phyloP scores from a whole-genome alignment of 2,329 filamentous ascomycete species.

The Teratosphaeriaceae sp. region DNA sequence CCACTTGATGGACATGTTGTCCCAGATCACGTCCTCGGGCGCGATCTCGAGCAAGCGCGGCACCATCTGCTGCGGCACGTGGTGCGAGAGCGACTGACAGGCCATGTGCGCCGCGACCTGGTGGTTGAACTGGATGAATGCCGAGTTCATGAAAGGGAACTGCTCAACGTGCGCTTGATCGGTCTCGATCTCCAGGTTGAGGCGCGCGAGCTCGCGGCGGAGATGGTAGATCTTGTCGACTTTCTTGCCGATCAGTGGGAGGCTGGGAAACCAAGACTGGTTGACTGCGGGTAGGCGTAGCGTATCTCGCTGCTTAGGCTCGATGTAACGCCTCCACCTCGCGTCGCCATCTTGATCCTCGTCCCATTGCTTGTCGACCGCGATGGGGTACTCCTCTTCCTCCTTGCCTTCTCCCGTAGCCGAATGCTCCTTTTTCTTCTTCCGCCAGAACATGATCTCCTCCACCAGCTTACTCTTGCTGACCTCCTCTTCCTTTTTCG shows the following conservation, averaged over 20 bases:
- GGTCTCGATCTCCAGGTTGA: slow-evolving; percentile 86
- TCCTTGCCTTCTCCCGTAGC: slow-evolving; percentile 17
- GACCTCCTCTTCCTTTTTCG: slow-evolving; percentile 9
- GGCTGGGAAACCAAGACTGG: slow-evolving; percentile 63
- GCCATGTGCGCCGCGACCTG: slow-evolving; percentile 98
- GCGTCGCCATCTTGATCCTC: slow-evolving; percentile 59
- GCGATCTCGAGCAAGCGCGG: slow-evolving; percentile 90
- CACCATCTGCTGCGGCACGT: slow-evolving; percentile 87
- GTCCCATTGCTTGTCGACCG: slow-evolving; percentile 56
- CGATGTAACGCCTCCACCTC: slow-evolving; percentile 76
- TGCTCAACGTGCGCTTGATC: slow-evolving; percentile 81
- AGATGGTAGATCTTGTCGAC: slow-evolving; percentile 94
- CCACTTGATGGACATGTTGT: slow-evolving; percentile 94
- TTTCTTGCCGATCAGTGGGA: slow-evolving; percentile 80
- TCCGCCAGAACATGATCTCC: slow-evolving; percentile 27
- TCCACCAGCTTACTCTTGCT: slow-evolving; percentile 23
- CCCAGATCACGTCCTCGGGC: slow-evolving; percentile 89
- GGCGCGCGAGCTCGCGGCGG: slow-evolving; percentile 72
- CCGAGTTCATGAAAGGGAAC: slow-evolving; percentile 89
- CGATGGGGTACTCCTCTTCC: slow-evolving; percentile 50
- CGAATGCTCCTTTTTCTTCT: slow-evolving; percentile 17
- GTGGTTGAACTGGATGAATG: slow-evolving; percentile 97
- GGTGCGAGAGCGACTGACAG: slow-evolving; percentile 84
- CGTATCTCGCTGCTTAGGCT: slow-evolving; percentile 74
- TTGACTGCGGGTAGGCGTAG: slow-evolving; percentile 64